Conservation (phyloP, 1,284 basidiomycete species). For the Porogramme epimiltina region DNA sequence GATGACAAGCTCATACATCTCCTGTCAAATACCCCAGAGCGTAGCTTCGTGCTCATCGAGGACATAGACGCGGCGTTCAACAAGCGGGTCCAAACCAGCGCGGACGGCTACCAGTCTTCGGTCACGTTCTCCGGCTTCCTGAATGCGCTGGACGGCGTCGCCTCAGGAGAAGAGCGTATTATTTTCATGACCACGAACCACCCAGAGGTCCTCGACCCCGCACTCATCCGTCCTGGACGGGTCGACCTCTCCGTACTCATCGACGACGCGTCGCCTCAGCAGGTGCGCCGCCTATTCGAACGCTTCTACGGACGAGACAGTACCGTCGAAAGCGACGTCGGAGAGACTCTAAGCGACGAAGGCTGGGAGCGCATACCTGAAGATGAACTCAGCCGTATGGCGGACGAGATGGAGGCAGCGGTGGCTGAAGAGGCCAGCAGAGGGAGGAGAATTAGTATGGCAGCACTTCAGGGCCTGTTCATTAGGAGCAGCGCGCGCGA, state of each 20-base stretch:
- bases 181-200: constrained; percentile 99
- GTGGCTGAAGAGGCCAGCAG: constrained; percentile 53
- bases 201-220: constrained; percentile 80
- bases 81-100: constrained; percentile 84
- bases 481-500: constrained; percentile 74
- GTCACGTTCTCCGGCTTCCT: constrained; percentile 98
- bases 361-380: constrained; percentile 28
- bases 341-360: constrained; percentile 24
- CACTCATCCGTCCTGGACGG: constrained; percentile 92
- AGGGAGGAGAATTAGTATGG: constrained; percentile 85
- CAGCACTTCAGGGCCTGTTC: constrained; percentile 89
- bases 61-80: constrained; percentile 99
- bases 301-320: constrained; percentile 76
- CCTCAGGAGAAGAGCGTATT: constrained; percentile 95
- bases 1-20: constrained; percentile 98
- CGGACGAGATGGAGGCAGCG: constrained; percentile 50
- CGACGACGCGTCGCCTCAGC: constrained; percentile 85
- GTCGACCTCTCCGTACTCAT: constrained; percentile 88
- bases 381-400: constrained; percentile 49
- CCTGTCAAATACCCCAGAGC: constrained; percentile 90
- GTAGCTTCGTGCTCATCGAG: constrained; percentile 92
- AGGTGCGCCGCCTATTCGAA: constrained; percentile 80
- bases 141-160: constrained; percentile 97
- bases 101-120: constrained; percentile 92
- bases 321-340: constrained; percentile 9